phyloP scores from a whole-genome alignment of 2,329 filamentous ascomycete genomes.

The Lecanicillium sp. region DNA sequence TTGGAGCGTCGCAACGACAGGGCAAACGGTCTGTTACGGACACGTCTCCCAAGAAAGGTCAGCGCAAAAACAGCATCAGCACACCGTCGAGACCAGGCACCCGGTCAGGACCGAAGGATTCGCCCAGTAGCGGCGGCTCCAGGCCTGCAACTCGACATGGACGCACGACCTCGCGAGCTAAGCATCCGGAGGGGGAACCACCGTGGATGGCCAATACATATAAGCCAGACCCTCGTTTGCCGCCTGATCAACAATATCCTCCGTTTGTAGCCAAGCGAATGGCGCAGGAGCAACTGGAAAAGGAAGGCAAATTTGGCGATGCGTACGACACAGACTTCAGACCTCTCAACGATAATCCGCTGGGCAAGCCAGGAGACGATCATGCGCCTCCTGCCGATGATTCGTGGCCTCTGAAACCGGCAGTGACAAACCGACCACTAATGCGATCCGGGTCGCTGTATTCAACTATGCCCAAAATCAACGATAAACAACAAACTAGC shows the following conservation, averaged over 20 bases:
- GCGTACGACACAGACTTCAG: constrained; percentile 84
- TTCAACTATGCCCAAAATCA: constrained; percentile 55
- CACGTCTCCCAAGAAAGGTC: constrained; percentile 44
- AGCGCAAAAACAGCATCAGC: constrained; percentile 29
- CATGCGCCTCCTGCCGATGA: constrained; percentile 15
- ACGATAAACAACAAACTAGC: constrained; percentile 22
- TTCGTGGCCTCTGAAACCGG: constrained; percentile 53
- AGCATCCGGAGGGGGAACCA: constrained; percentile 84
- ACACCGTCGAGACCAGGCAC: constrained; percentile 48
- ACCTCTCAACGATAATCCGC: constrained; percentile 62
- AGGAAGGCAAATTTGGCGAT: constrained; percentile 77
- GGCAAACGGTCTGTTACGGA: constrained; percentile 39
- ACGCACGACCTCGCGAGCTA: constrained; percentile 36
- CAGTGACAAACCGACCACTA: constrained; percentile 35
- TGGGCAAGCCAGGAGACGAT: constrained; percentile 27
- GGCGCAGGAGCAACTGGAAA: constrained; percentile 93
- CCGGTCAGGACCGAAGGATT: constrained; percentile 47
- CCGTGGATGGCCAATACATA: constrained; percentile 95
- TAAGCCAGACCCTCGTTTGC: constrained; percentile 87
- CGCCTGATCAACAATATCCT: constrained; percentile 89
- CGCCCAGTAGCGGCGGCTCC: constrained; percentile 37
- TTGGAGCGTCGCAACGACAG: constrained; percentile 13
- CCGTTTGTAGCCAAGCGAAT: constrained; percentile 87
- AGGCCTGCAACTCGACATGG: constrained; percentile 57
- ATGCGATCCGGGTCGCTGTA: constrained; percentile 42